Evolutionary conservation across 495 filamentous ascomycete genomes (phyloP).

Genomic region (Xylaria palmicola): DNA sequence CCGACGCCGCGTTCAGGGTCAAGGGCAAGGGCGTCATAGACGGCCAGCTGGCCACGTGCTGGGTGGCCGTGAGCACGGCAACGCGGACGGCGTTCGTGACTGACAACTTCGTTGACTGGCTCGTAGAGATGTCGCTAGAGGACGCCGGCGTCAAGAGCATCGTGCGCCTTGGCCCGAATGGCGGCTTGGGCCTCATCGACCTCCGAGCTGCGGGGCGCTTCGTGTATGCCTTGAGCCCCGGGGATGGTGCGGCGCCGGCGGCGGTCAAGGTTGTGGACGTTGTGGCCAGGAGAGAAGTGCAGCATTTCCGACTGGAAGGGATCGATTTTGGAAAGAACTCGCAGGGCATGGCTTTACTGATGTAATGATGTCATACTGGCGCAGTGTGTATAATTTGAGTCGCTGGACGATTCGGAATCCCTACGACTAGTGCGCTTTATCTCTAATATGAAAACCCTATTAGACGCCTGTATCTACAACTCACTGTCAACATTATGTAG

Average conservation of each 20-base stretch:
- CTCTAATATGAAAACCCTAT: too few relatives aligned
- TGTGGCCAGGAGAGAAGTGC: constrained; percentile 36
- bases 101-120: constrained; percentile 48
- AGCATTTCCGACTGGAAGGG: constrained; percentile 37
- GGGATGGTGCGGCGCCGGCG: constrained; percentile 46
- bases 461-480: too few relatives aligned
- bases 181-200: constrained; percentile 55
- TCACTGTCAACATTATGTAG: too few relatives aligned
- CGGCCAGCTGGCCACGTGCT: constrained; percentile 57
- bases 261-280: constrained; percentile 53
- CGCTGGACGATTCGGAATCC: too few relatives aligned
- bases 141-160: constrained; percentile 42
- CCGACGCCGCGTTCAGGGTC: constrained; percentile 22
- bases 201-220: constrained; percentile 49
- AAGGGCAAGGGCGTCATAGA: constrained; percentile 33
- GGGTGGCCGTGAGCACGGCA: constrained; percentile 43
- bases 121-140: constrained; percentile 52
- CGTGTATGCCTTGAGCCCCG: constrained; percentile 55
- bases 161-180: constrained; percentile 40
- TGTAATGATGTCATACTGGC: background rate
- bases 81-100: constrained; percentile 54
- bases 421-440: too few relatives aligned
- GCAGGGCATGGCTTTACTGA: constrained; percentile 35
- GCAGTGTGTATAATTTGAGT: too few relatives aligned
- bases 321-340: constrained; percentile 27